Evolutionary conservation across 306 rosid species (phyloP), one percentile per base, ranked within the genome.

Genomic region (Corylus americana): DNA sequence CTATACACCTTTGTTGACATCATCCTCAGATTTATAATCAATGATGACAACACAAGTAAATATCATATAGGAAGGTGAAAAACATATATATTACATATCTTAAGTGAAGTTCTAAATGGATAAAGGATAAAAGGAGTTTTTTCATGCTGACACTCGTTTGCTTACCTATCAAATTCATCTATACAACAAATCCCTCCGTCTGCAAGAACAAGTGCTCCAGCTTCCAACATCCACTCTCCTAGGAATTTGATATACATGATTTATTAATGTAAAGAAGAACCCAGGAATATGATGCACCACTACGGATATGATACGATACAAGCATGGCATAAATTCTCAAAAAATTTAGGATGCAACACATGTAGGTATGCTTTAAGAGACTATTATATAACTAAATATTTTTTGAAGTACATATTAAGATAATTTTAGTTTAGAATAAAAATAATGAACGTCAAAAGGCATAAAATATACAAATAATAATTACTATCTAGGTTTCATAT

Each of bases 141-240:
- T 53, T 31, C 13, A 3, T 55, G 55, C 11, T 1, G 49, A 53
- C 1, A 11, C 44, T 61, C 27, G 6, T 39, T 58, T 66, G 75
- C 83, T 73, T 82, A 89, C 98, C 95, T 91, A 76, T 94, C 97
- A 82, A 94, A 93, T 89, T 94, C 98, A 49, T 94, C 98, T 72
- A 94, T 94, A 85, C 98, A 94, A 84, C 98, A 94, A 85, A 94
- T 82, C 63, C 98, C 97, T 78, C 98, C 98, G 84, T 92, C 98
- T 51, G 98, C 97, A 73, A 94, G 84, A 85, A 94, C 98, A 84
- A 94, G 98, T 67, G 98, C 98, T 57, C 98, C 97, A 77, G 97
- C 98, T 86, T 92, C 98, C 89, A 94, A 79, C 98, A 94, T 89
- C 97, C 98, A 92, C 88, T 94, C 97, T 12, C 98, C 98, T 94